Evolutionary conservation across 257 asterid genomes (phyloP).

Genomic region (Petunia secreta): DNA sequence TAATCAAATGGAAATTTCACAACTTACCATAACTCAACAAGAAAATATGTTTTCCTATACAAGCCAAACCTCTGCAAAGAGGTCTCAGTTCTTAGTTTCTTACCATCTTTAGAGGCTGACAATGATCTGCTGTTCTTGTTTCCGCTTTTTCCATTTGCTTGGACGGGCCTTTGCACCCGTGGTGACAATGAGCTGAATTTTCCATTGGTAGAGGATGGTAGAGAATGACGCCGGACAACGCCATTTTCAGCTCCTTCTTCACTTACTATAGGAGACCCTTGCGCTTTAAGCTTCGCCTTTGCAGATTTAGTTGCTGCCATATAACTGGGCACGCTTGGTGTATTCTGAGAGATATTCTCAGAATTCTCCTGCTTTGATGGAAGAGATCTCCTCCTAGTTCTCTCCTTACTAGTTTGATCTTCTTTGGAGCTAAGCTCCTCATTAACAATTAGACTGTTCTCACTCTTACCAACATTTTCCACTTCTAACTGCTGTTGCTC

Average conservation of each 20-base stretch:
- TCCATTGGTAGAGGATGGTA: conserved; percentile 65
- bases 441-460: conserved; percentile 35
- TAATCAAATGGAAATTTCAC: not conserved
- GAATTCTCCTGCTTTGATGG: conserved; percentile 71
- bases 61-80: not conserved
- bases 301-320: conserved; percentile 95
- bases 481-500: conserved; percentile 37
- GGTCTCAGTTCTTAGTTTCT: conserved; percentile 25
- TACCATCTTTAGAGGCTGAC: conserved; percentile 72
- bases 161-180: conserved; percentile 69
- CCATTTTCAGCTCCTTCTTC: conserved; percentile 67
- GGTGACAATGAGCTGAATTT: conserved; percentile 70
- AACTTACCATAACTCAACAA: not conserved
- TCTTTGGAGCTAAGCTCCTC: conserved; percentile 58
- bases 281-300: conserved; percentile 91
- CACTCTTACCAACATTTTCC: conserved; percentile 52
- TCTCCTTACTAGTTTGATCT: conserved; percentile 62
- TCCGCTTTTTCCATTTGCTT: conserved; percentile 69
- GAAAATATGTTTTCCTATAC: too few relatives aligned
- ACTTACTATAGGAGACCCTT: conserved; percentile 56
- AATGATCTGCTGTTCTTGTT: conserved; percentile 54
- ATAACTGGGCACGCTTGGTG: conserved; percentile 81
- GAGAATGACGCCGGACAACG: conserved; percentile 72
- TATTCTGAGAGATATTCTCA: conserved; percentile 70
- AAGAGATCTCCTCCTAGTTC: conserved; percentile 65